Evolutionary conservation across 202 grass and related monocot species (phyloP).

Genomic region (Panicum hallii): DNA sequence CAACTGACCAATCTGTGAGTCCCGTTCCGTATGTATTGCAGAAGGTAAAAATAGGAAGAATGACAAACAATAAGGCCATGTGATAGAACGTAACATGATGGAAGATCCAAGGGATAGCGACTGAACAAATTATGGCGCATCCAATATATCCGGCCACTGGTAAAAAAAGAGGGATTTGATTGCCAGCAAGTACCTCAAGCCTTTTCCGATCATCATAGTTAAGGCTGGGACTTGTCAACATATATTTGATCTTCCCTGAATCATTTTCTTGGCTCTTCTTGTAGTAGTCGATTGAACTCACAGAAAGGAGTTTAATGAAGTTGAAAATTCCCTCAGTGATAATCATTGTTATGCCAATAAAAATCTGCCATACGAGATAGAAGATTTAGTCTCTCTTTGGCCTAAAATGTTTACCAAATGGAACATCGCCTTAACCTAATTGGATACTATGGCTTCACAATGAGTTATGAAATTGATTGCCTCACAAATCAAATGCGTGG

Average conservation of each 20-base stretch:
- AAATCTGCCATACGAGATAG: constrained; percentile 41
- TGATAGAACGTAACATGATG: constrained; percentile 58
- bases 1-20: constrained; percentile 69
- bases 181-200: constrained; percentile 41
- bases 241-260: background rate
- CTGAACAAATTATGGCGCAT: constrained; percentile 21
- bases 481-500: background rate
- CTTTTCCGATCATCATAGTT: constrained; percentile 61
- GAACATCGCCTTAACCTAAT: too few relatives aligned
- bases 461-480: background rate
- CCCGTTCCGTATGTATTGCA: constrained; percentile 63
- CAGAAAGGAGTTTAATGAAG: constrained; percentile 40
- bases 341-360: constrained; percentile 62
- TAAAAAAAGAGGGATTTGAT: constrained; percentile 36
- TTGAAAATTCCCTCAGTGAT: constrained; percentile 60
- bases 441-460: too few relatives aligned
- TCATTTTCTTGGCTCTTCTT: constrained; percentile 34
- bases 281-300: constrained; percentile 7
- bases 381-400: background rate
- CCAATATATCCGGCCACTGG: constrained; percentile 41
- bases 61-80: constrained; percentile 36
- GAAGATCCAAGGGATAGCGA: constrained; percentile 52
- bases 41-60: constrained; percentile 53
- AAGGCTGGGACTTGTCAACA: constrained; percentile 33
- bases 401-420: too few relatives aligned